Conservation (phyloP, 1,284 basidiomycete species). For the Apiotrichum gamsii region DNA sequence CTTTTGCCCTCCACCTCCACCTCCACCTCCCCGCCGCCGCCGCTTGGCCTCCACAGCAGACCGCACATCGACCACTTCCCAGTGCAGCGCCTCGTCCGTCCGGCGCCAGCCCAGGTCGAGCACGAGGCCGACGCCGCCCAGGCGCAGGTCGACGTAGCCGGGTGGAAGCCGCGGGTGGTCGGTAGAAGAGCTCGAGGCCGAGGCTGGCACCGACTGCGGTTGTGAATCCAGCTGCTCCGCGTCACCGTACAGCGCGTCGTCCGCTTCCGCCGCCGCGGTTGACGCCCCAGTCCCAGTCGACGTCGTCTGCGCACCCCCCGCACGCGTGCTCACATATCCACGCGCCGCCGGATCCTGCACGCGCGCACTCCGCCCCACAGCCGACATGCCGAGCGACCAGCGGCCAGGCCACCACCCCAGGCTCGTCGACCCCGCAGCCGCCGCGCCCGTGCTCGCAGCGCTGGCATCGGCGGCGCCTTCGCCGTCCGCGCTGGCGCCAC, state of each 20-base stretch:
- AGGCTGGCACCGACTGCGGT: not conserved
- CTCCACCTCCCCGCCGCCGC: not conserved
- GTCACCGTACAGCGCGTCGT: not conserved
- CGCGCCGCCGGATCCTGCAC: too few relatives aligned
- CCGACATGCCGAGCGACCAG: too few relatives aligned
- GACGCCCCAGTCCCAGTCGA: too few relatives aligned
- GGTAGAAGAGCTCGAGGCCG: too few relatives aligned
- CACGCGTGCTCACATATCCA: not conserved
- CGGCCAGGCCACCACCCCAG: too few relatives aligned
- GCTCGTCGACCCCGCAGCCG: too few relatives aligned
- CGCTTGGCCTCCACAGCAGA: conserved; percentile 5
- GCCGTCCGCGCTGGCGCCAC: not conserved
- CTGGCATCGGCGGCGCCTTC: not conserved
- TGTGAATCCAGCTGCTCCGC: not conserved
- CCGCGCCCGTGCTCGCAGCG: too few relatives aligned
- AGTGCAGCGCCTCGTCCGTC: conserved; percentile 32
- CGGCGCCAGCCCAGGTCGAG: conserved; percentile 35
- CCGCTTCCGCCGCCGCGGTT: not conserved
- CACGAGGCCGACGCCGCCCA: conserved; percentile 32
- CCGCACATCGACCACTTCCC: conserved; percentile 29
- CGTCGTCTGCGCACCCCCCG: too few relatives aligned
- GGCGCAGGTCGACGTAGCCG: conserved; percentile 31
- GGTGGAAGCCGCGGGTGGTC: conserved; percentile 17
- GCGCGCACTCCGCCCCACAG: too few relatives aligned
- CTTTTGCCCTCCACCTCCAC: too few relatives aligned